Evolutionary conservation across 257 asterid species (phyloP), one percentile per base, ranked within the genome.

Genomic region (Solanum pimpinellifolium): DNA sequence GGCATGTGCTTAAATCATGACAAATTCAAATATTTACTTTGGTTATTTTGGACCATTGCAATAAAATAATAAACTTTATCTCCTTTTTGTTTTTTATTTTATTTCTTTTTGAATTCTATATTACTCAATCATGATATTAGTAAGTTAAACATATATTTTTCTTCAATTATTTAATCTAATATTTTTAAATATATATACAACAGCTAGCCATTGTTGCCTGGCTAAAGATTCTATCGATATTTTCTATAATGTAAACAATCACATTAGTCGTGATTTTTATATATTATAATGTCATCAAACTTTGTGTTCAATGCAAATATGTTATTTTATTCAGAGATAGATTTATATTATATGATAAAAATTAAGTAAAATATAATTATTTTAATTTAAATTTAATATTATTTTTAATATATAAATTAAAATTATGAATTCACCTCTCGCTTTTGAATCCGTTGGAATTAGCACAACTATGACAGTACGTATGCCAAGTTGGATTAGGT

Each of bases 341-440:
- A 72, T 35, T 1, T 72, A 35, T 0, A 0, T 35, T 35, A 35
- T 1, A 35, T 35, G 39, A 35, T 35, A 5, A 35, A 35, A 35
- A 35, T 35, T 35, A 35, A 35, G 1, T 35, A 35, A 35, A 35
- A 35, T 35, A 1, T 5, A 0, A 35, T 35, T 35, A 18, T 35
- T 1, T 72, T 18, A 20, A 72, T 7, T 56, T 0, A 6, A 16
- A 52, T 18, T 52, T 52, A 52, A 52, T 52, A 52, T 18, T 52
- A 16, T 6, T 52, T 6, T 14, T 2, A 15, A 16, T 52, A 52
- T 52, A 52, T 16, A 16, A 16, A 60, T 60, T 23, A 9, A 21
- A 60, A 60, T 60, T 1, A 0, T 60, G 1, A 23, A 60, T 60
- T 3, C 2, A 13, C 0, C 29, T 59, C 0, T 59, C 4, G 0